Percentiles rank a stretch among this genome's conserved stretches.
phyloP scores from a whole-genome alignment of 768 basidiomycete species.

The Suillus americanus region DNA sequence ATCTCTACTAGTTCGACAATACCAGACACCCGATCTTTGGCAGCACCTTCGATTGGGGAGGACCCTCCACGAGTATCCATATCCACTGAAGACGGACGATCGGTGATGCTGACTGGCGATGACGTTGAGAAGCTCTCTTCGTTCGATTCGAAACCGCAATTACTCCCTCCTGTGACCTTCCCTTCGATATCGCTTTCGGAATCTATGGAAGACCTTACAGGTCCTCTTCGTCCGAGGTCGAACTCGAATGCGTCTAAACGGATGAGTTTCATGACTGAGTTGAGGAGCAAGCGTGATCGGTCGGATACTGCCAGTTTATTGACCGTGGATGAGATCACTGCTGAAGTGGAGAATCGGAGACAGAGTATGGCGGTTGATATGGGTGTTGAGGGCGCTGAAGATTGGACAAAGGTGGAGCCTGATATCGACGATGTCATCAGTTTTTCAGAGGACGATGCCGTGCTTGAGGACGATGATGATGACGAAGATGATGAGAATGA shows the following conservation, averaged over 20 bases:
- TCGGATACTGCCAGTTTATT: slow-evolving; percentile 90
- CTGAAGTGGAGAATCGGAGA: slow-evolving; percentile 76
- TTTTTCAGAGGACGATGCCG: slow-evolving; percentile 44
- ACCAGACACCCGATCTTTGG: slow-evolving; percentile 36
- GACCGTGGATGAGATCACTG: slow-evolving; percentile 98
- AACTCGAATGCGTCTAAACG: slow-evolving; percentile 57
- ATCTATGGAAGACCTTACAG: slow-evolving; percentile 61
- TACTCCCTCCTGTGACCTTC: slow-evolving; percentile 78
- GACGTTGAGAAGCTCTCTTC: slow-evolving; percentile 36
- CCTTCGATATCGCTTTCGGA: slow-evolving; percentile 80
- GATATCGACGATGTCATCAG: slow-evolving; percentile 49
- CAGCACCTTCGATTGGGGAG: slow-evolving; percentile 31
- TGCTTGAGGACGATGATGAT: slow-evolving; percentile 48
- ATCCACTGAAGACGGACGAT: slow-evolving; percentile 70
- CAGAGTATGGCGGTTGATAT: slow-evolving; percentile 48
- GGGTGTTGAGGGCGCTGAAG: slow-evolving; percentile 55
- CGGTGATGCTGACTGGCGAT: slow-evolving; percentile 59
- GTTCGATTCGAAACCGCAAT: slow-evolving; percentile 45
- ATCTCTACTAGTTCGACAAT: slow-evolving; percentile 31
- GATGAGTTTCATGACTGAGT: slow-evolving; percentile 79
- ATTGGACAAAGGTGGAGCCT: slow-evolving; percentile 72
- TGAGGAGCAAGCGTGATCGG: slow-evolving; percentile 78
- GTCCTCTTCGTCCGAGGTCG: slow-evolving; percentile 33
- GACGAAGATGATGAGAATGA: slow-evolving; percentile 43
- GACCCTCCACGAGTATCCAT: slow-evolving; percentile 73